Base-by-base conservation (phyloP, 2,329 filamentous ascomycete genomes). In the Cladosporium oxysporum region DNA sequence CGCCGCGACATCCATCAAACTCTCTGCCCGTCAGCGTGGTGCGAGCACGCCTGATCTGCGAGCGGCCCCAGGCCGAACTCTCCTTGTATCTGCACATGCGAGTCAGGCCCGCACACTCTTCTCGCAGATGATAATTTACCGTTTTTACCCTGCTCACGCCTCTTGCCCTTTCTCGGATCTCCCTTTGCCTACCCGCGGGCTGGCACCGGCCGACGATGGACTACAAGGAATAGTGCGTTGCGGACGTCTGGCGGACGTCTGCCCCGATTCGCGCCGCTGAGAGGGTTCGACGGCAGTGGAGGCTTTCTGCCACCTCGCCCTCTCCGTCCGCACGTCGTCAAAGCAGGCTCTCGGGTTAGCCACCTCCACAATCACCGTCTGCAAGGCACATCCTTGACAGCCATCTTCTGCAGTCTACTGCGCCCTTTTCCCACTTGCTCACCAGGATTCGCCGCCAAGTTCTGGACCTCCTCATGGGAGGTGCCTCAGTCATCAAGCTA, bases 331-430 rank as follows among this genome's bases (percentile, higher is more conserved):
- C 52, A 55, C 16, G 29, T 62, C 49, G 60, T 62, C 50, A 55
- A 52, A 47, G 50, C 61, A 63, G 26, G 50, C 61, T 28, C 61
- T 47, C 35, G 61, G 61, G 50, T 21, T 35, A 62, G 50, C 33
- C 60, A 57, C 52, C 61, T 63, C 61, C 61, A 63, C 61, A 57
- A 28, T 47, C 31, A 23, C 49, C 31, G 26, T 44, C 61, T 63
- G 61, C 61, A 63, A 63, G 61, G 61, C 61, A 63, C 61, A 63
- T 53, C 61, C 52, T 55, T 55, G 52, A 55, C 52, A 33, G 28
- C 26, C 31, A 23, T 33, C 26, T 33, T 28, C 58, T 61, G 58
- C 58, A 61, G 18, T 61, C 60, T 28, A 41, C 49, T 52, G 58
- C 60, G 44, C 26, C 60, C 31, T 11, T 31, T 49, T 55, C 33